Conservation (phyloP, 2,329 filamentous ascomycete genomes). For the Colletotrichum sp. region DNA sequence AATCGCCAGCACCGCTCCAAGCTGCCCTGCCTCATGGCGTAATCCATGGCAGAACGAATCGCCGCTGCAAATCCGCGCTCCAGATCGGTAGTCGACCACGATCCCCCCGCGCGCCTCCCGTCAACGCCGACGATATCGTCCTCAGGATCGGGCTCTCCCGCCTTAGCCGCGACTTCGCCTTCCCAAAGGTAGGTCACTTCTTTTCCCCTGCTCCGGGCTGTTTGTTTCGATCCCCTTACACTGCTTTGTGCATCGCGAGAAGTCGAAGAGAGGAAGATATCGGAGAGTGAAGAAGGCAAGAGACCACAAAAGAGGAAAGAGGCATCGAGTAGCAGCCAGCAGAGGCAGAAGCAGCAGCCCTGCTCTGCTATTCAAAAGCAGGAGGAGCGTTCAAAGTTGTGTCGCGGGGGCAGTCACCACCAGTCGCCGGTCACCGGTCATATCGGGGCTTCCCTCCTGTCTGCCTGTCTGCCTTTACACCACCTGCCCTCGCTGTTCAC, state of each 20-base stretch:
- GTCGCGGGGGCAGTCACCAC: neutral
- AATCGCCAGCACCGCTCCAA: conserved; percentile 6
- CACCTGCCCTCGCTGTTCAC: neutral
- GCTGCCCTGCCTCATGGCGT: conserved; percentile 63
- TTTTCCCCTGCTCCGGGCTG: neutral
- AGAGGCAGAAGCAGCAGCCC: neutral
- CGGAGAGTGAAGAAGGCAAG: neutral
- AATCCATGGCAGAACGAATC: conserved; percentile 73
- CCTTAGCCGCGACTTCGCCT: conserved; percentile 17
- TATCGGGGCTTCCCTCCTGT: neutral
- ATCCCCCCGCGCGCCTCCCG: conserved; percentile 55
- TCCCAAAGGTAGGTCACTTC: conserved; percentile 21
- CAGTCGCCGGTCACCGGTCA: neutral
- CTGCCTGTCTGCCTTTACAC: neutral
- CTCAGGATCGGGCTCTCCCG: conserved; percentile 13
- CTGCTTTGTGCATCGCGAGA: neutral
- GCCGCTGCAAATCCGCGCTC: conserved; percentile 50
- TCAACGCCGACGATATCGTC: conserved; percentile 34
- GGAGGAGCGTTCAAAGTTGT: neutral
- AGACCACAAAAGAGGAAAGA: neutral
- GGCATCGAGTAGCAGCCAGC: neutral
- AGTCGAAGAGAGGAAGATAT: neutral
- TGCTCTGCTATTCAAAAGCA: neutral
- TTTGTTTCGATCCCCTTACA: neutral
- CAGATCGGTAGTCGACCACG: conserved; percentile 61